phyloP scores from a whole-genome alignment of 176 grass and related monocot genomes.

The Cocos nucifera region DNA sequence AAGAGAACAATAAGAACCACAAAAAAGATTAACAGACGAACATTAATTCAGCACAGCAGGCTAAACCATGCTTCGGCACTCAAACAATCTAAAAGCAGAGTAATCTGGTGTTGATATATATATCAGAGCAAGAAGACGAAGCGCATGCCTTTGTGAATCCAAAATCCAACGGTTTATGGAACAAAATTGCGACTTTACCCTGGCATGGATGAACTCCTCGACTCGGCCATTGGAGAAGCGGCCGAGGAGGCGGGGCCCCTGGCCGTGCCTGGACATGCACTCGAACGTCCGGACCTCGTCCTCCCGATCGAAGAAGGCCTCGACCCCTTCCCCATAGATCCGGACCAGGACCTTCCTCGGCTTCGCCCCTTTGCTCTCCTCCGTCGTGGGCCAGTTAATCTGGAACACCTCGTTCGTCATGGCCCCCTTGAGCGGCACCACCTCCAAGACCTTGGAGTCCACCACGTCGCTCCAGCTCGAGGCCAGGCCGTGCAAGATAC shows the following conservation, averaged over 20 bases:
- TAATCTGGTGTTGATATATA: no score
- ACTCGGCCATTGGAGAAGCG: constrained; percentile 85
- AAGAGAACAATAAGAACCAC: no score
- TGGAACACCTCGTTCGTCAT: constrained; percentile 98
- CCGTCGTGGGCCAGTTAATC: constrained; percentile 63
- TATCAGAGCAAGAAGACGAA: no score
- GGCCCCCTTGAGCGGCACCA: constrained; percentile 79
- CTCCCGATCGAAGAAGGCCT: constrained; percentile 81
- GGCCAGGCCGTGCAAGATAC: constrained; percentile 57
- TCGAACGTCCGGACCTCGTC: constrained; percentile 95
- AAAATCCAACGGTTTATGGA: no score
- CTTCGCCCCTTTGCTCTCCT: constrained; percentile 8
- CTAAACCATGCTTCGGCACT: background rate
- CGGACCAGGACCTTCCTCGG: constrained; percentile 63
- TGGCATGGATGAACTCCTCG: constrained; percentile 98
- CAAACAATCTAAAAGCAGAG: background rate
- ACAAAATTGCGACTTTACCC: constrained; percentile 26
- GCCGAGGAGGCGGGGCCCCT: constrained; percentile 79
- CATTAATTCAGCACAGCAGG: no score
- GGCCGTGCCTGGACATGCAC: constrained; percentile 87
- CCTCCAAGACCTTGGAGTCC: constrained; percentile 59
- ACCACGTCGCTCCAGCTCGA: constrained; percentile 62
- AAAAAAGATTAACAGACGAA: no score
- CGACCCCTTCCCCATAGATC: constrained; percentile 89
- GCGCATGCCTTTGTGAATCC: no score